A percentile compares a stretch with the other conserved stretches of the same genome.
phyloP scores from a whole-genome alignment of 306 rosid genomes.

The Ziziphus jujuba region DNA sequence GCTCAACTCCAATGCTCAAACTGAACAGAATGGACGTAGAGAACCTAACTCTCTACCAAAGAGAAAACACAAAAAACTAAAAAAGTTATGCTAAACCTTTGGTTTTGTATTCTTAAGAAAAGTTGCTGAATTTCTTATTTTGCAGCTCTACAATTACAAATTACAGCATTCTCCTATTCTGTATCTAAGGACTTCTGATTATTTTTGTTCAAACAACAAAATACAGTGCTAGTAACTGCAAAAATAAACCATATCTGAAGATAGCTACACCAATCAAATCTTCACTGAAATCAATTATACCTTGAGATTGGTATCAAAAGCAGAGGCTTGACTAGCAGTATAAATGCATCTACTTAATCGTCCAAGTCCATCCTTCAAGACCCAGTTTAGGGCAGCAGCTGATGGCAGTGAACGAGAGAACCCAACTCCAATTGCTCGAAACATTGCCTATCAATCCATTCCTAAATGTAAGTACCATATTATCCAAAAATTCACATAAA shows the following conservation, averaged over 20 bases:
- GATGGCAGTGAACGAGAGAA: slow-evolving; percentile 79
- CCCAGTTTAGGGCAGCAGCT: slow-evolving; percentile 94
- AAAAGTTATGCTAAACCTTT: slow-evolving; percentile 16
- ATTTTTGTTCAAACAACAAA: slow-evolving; percentile 23
- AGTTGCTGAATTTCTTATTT: slow-evolving; percentile 14
- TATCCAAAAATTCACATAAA: slow-evolving; percentile 16
- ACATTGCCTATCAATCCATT: slow-evolving; percentile 77
- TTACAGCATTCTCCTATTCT: slow-evolving; percentile 18
- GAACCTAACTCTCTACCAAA: slow-evolving; percentile 85
- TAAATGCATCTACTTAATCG: slow-evolving; percentile 81
- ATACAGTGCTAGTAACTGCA: slow-evolving; percentile 27
- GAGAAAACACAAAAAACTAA: slow-evolving; percentile 14
- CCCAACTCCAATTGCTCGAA: slow-evolving; percentile 89
- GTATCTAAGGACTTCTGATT: slow-evolving; percentile 12
- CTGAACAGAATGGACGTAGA: slow-evolving; percentile 68
- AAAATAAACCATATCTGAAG: neutral
- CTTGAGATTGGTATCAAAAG: slow-evolving; percentile 91
- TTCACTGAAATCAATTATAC: slow-evolving; percentile 32
- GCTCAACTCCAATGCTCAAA: slow-evolving; percentile 84
- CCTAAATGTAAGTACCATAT: slow-evolving; percentile 19
- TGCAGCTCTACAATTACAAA: slow-evolving; percentile 34
- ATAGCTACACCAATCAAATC: neutral
- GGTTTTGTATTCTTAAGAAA: neutral
- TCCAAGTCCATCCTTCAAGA: slow-evolving; percentile 91
- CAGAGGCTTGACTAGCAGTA: slow-evolving; percentile 85